Conservation (phyloP, 176 grass and related monocot species). For the Carex myosuroides region DNA sequence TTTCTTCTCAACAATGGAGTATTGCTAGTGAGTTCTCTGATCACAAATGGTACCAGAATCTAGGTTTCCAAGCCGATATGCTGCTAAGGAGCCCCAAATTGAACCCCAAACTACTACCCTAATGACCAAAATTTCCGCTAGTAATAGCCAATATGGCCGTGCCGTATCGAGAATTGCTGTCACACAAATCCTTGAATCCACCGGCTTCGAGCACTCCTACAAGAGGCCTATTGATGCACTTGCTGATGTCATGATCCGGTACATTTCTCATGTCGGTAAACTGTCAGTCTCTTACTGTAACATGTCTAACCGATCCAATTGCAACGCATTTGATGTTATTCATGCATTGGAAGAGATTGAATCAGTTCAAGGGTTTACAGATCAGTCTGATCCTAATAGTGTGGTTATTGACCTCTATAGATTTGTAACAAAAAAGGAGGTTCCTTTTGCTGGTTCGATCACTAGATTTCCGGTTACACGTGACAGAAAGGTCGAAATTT, state of each 20-base stretch:
- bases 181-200: slow-evolving; percentile 58
- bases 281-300: slow-evolving; percentile 53
- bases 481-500: slow-evolving; percentile 4
- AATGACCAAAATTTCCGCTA: neutral
- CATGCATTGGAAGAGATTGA: slow-evolving; percentile 65
- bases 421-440: slow-evolving; percentile 38
- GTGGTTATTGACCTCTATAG: slow-evolving; percentile 49
- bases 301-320: slow-evolving; percentile 48
- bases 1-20: no score
- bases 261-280: slow-evolving; percentile 61
- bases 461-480: slow-evolving; percentile 44
- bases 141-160: slow-evolving; percentile 50
- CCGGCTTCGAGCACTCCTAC: slow-evolving; percentile 57
- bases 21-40: neutral
- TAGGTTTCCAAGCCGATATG: slow-evolving; percentile 22
- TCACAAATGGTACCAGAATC: slow-evolving; percentile 11
- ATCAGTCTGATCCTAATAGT: slow-evolving; percentile 41
- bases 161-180: slow-evolving; percentile 51
- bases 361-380: slow-evolving; percentile 43
- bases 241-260: slow-evolving; percentile 53
- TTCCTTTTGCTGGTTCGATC: slow-evolving; percentile 43
- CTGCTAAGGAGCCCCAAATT: slow-evolving; percentile 24
- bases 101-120: slow-evolving; percentile 27
- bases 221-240: slow-evolving; percentile 52
- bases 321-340: slow-evolving; percentile 77